These are phyloP conservation scores for Rosa persica DNA, from an alignment of 306 rosid species.

Conservation along the genomic window DNA sequence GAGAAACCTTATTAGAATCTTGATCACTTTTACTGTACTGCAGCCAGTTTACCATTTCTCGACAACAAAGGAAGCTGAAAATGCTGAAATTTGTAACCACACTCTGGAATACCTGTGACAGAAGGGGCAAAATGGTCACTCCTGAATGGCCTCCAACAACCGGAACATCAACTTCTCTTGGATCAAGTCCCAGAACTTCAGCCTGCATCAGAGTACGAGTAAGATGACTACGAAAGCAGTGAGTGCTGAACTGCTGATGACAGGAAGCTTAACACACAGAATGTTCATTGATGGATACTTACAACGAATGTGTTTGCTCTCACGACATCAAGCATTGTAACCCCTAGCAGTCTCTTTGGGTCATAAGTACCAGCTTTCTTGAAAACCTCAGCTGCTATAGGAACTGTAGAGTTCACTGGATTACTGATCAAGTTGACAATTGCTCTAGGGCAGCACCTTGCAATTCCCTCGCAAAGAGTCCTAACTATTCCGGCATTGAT, in stretches of 20 bases:
- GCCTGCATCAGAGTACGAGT: conserved; percentile 47
- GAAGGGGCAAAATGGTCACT: conserved; percentile 86
- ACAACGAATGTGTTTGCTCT: conserved; percentile 98
- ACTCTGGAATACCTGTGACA: conserved; percentile 73
- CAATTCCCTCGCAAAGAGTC: conserved; percentile 85
- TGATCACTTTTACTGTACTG: not conserved
- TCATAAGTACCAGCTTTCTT: conserved; percentile 89
- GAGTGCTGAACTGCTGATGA: not conserved
- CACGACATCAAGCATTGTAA: conserved; percentile 85
- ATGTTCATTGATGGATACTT: conserved; percentile 14
- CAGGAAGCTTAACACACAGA: not conserved
- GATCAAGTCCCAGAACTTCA: conserved; percentile 88
- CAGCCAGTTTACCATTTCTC: not conserved
- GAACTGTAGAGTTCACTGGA: conserved; percentile 93
- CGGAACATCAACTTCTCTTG: conserved; percentile 93
- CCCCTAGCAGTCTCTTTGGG: conserved; percentile 90
- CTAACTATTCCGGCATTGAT: conserved; percentile 92
- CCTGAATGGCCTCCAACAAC: conserved; percentile 98
- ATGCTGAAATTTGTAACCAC: conserved; percentile 4
- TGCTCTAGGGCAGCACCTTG: conserved; percentile 78
- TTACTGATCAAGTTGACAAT: conserved; percentile 93
- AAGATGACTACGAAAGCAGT: conserved; percentile 8
- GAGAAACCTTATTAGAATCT: not conserved
- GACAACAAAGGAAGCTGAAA: not conserved
- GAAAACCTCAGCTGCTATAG: conserved; percentile 95